Percentiles rank a stretch among this genome's conserved stretches.
These are phyloP conservation scores for Craterostigma plantagineum DNA, from an alignment of 257 asterid genomes.

Conservation along the genomic window DNA sequence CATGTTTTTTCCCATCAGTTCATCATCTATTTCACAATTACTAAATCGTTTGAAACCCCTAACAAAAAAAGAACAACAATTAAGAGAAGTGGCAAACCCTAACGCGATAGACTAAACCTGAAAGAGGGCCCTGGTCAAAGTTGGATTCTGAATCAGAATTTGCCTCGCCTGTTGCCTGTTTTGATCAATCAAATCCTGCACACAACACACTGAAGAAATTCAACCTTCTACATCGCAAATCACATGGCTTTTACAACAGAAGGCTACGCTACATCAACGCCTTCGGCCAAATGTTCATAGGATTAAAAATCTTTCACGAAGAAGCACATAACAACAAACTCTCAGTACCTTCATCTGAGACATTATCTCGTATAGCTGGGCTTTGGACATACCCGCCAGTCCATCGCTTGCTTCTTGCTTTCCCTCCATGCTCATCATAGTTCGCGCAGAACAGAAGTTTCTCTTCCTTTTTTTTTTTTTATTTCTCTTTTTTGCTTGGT, in stretches of 20 bases:
- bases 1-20: neutral
- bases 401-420: conserved; percentile 59
- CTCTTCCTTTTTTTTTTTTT: neutral
- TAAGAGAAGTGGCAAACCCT: conserved; percentile 7
- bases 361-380: conserved; percentile 81
- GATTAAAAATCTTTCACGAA: neutral
- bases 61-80: neutral
- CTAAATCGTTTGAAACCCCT: neutral
- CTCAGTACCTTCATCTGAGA: conserved; percentile 72
- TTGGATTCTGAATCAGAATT: conserved; percentile 83
- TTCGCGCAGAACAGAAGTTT: neutral
- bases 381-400: conserved; percentile 81
- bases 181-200: conserved; percentile 71
- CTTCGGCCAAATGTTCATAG: neutral
- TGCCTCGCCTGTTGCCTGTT: conserved; percentile 88
- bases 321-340: neutral
- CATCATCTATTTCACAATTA: neutral
- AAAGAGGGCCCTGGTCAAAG: conserved; percentile 75
- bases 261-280: neutral
- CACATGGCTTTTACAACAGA: neutral
- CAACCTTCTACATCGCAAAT: neutral
- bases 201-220: conserved; percentile 2
- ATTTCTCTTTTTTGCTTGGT: no score
- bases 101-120: conserved; percentile 29
- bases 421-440: conserved; percentile 39